phyloP scores from a whole-genome alignment of 2,329 filamentous ascomycete genomes.

The Zasmidium cellare region DNA sequence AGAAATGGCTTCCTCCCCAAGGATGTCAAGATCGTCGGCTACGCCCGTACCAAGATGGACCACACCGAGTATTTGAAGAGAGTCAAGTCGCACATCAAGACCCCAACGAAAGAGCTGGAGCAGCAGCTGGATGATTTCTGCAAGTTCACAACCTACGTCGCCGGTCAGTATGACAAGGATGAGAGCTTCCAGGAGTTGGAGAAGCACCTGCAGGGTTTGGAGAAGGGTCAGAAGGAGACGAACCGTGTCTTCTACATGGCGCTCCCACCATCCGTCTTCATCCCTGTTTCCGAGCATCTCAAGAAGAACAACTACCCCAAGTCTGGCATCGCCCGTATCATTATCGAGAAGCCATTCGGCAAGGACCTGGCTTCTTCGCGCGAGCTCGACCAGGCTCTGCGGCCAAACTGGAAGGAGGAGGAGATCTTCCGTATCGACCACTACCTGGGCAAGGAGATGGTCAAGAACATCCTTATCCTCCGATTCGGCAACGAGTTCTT shows the following conservation, averaged over 20 bases:
- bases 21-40: constrained; percentile 95
- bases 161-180: constrained; percentile 97
- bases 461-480: constrained; percentile 98
- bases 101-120: constrained; percentile 94
- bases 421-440: constrained; percentile 99
- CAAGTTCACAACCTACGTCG: constrained; percentile 84
- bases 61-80: constrained; percentile 91
- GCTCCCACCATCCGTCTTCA: constrained; percentile 95
- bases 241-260: constrained; percentile 99
- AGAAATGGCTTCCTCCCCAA: constrained; percentile 98
- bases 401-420: constrained; percentile 97
- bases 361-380: constrained; percentile 94
- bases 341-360: constrained; percentile 99
- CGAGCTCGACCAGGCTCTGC: constrained; percentile 89
- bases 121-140: constrained; percentile 91
- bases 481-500: constrained; percentile 99
- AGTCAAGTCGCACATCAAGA: constrained; percentile 98
- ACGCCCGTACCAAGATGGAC: constrained; percentile 99
- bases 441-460: constrained; percentile 99
- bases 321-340: constrained; percentile 87
- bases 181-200: constrained; percentile 87
- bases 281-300: constrained; percentile 92
- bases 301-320: constrained; percentile 96
- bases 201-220: constrained; percentile 81
- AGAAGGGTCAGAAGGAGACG: constrained; percentile 77